Evolutionary conservation across 495 filamentous ascomycete genomes (phyloP).

Genomic region (Lasiosphaeriaceae sp.): DNA sequence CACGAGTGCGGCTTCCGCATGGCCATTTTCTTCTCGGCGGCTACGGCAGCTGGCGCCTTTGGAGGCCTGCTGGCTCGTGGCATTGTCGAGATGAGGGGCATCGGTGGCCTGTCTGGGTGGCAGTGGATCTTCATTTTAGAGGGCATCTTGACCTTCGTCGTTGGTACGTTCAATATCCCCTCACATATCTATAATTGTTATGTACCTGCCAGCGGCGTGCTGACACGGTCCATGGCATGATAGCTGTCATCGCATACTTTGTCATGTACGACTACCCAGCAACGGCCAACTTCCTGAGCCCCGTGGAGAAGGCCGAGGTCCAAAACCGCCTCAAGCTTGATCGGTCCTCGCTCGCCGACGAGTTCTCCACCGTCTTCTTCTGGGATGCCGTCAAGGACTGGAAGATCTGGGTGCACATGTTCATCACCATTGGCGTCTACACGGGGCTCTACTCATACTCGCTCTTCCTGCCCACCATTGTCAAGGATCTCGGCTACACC

Average conservation of each 20-base stretch:
- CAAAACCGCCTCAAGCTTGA: constrained; percentile 62
- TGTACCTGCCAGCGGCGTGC: neutral
- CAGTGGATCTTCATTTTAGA: constrained; percentile 75
- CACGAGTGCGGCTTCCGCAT: constrained; percentile 62
- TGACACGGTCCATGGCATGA: neutral
- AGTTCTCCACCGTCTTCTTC: constrained; percentile 69
- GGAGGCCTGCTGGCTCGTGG: constrained; percentile 71
- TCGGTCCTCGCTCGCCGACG: constrained; percentile 70
- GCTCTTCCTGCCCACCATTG: constrained; percentile 64
- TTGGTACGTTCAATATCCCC: constrained; percentile 36
- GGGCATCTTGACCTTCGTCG: constrained; percentile 62
- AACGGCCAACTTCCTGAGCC: constrained; percentile 66
- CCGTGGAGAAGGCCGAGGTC: constrained; percentile 63
- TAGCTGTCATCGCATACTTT: constrained; percentile 62
- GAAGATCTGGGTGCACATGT: constrained; percentile 65
- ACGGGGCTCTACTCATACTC: constrained; percentile 64
- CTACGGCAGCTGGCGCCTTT: constrained; percentile 73
- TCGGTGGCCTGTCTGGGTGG: constrained; percentile 64
- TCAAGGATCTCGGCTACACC: constrained; percentile 53
- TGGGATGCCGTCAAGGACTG: constrained; percentile 70
- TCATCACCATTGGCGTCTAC: constrained; percentile 48
- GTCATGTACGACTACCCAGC: constrained; percentile 77
- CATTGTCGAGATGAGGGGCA: constrained; percentile 61
- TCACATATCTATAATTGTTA: neutral
- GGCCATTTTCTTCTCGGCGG: constrained; percentile 82